Evolutionary conservation across 2,329 filamentous ascomycete species (phyloP).

Genomic region (Ophiosphaerella narmari): DNA sequence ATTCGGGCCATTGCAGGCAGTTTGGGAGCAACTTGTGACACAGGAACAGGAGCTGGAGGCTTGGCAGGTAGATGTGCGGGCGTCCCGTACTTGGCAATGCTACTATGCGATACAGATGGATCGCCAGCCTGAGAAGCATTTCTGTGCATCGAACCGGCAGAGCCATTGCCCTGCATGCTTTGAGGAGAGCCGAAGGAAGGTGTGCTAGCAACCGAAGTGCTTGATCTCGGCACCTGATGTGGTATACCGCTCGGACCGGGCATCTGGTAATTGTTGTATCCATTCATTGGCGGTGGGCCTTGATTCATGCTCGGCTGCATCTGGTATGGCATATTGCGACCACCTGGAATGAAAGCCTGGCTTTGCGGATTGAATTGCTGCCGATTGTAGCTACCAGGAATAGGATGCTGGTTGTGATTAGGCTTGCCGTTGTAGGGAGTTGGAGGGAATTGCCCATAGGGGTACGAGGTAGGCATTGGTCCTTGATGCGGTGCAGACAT

Average conservation of each 20-base stretch:
- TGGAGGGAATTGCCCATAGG: conserved; percentile 77
- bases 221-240: conserved; percentile 34
- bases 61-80: conserved; percentile 60
- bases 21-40: conserved; percentile 14
- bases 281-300: conserved; percentile 40
- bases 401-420: conserved; percentile 78
- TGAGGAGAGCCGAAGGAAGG: conserved; percentile 38
- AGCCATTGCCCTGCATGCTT: conserved; percentile 26
- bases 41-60: conserved; percentile 52
- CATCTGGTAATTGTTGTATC: conserved; percentile 34
- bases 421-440: conserved; percentile 62
- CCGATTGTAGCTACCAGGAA: conserved; percentile 82
- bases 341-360: conserved; percentile 81
- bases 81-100: conserved; percentile 62
- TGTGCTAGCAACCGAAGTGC: conserved; percentile 31
- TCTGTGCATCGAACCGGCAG: conserved; percentile 24
- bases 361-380: conserved; percentile 94
- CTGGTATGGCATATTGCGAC: conserved; percentile 46
- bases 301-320: conserved; percentile 38
- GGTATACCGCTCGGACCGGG: conserved; percentile 23
- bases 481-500: conserved; percentile 44
- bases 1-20: not conserved
- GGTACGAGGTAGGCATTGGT: conserved; percentile 60
- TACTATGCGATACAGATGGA: conserved; percentile 42
- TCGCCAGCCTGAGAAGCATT: conserved; percentile 31